Base-by-base conservation (phyloP, 1,284 basidiomycete genomes). In the Sphaerobolus stellatus region DNA sequence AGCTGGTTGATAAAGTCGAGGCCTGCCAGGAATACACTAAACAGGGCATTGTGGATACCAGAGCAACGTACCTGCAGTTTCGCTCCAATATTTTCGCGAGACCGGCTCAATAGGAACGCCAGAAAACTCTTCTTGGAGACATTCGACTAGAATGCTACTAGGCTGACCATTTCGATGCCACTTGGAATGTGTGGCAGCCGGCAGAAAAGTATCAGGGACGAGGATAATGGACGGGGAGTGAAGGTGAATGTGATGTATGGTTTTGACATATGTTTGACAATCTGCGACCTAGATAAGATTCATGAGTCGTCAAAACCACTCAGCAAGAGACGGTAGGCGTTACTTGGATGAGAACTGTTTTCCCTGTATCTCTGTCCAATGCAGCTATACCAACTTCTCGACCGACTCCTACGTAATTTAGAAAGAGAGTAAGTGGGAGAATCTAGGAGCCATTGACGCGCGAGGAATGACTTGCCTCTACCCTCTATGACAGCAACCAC, bases 341-440 rank as follows among this genome's bases (percentile, higher is more conserved):
- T 51, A 86, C 89, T 75, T 90, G 89, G 22, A 89, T 80, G 18
- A 88, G 71, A 67, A 84, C 77, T 27, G 88, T 87, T 54, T 80
- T 77, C 11, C 90, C 92, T 0, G 90, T 94, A 34, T 89, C 86
- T 59, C 79, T 81, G 56, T 93, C 86, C n/a, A 94, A 75, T 0
- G 88, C 88, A 1, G 92, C 92, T 33, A 95, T 82, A 3, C 93
- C 93, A 2, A 94, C 83, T 69, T 95, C 92, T 36, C 87, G 76
- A 0, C 86, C 85, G 22, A 87, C 75, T 2, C 90, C 71, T 68
- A 24, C 20, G 18, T 3, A 46, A 11, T 45, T 22, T 16, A 29
- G 3, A 27, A n/a, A 29, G 29, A 13, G 44, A 16, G 24, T 43
- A 31, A 22, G 34, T 22, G 40, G 48, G 28, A 33, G 9, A 50